Percentiles rank a stretch among this genome's conserved stretches.
Evolutionary conservation across 768 basidiomycete species (phyloP).

Genomic region (Naganishia randhawae): DNA sequence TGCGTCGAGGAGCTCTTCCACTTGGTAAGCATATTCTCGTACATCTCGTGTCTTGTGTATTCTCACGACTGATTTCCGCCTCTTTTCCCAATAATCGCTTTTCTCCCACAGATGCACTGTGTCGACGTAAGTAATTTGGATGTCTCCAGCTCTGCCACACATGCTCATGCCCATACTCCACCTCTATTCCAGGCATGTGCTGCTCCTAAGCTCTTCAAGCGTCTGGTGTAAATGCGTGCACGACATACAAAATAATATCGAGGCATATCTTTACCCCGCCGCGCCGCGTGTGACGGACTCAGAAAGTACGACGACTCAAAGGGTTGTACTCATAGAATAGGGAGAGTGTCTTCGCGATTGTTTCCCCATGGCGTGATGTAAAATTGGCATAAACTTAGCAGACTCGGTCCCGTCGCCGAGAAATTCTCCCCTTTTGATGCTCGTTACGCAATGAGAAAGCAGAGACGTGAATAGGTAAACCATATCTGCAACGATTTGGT

Average conservation of each 20-base stretch:
- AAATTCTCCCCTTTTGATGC: too few species aligned
- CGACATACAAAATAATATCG: neutral
- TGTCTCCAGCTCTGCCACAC: conserved; percentile 55
- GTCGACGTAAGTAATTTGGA: conserved; percentile 55
- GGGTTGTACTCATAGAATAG: conserved; percentile 22
- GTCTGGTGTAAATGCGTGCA: conserved; percentile 54
- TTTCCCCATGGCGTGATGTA: conserved; percentile 11
- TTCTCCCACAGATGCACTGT: conserved; percentile 68
- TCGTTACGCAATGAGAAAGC: too few species aligned
- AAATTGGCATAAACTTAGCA: conserved; percentile 23
- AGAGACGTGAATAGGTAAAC: too few species aligned
- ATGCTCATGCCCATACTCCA: conserved; percentile 6
- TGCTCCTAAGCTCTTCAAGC: conserved; percentile 77
- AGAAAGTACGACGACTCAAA: conserved; percentile 13
- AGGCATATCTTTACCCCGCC: neutral
- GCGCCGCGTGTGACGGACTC: neutral
- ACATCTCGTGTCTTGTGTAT: conserved; percentile 21
- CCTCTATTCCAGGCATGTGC: conserved; percentile 53
- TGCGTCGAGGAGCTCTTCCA: conserved; percentile 50
- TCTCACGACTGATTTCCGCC: conserved; percentile 27
- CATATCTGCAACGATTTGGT: too few species aligned
- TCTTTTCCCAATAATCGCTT: conserved; percentile 4
- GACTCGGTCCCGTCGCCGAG: too few species aligned
- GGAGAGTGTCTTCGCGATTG: neutral
- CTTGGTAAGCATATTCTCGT: conserved; percentile 58